Percentiles rank a stretch among this genome's conserved stretches.
Evolutionary conservation across 495 filamentous ascomycete genomes (phyloP).

Genomic region (Evernia prunastri): DNA sequence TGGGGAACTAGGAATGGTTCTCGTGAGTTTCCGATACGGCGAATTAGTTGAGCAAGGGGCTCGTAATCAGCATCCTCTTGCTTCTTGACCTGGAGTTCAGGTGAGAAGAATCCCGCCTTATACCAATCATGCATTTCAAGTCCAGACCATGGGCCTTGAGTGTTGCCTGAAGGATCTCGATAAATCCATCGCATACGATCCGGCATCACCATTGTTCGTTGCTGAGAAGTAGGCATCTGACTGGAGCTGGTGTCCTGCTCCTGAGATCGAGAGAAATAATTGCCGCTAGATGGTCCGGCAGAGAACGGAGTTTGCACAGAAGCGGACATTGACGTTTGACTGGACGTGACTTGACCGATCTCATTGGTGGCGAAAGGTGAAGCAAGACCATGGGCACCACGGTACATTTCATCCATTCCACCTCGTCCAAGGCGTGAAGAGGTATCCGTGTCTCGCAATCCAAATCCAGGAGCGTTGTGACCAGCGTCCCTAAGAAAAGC

Average conservation of each 20-base stretch:
- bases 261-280: slow-evolving; percentile 21
- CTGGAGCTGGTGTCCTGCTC: slow-evolving; percentile 36
- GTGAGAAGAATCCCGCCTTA: slow-evolving; percentile 94
- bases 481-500: slow-evolving; percentile 14
- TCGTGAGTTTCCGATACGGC: slow-evolving; percentile 92
- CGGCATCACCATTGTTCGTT: slow-evolving; percentile 96
- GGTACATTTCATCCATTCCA: slow-evolving; percentile 46
- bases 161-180: slow-evolving; percentile 82
- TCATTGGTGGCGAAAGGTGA: slow-evolving; percentile 23
- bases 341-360: neutral
- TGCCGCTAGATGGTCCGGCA: slow-evolving; percentile 18
- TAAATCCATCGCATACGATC: slow-evolving; percentile 99
- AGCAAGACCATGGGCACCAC: slow-evolving; percentile 14
- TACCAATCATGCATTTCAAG: slow-evolving; percentile 99
- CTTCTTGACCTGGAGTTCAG: slow-evolving; percentile 89
- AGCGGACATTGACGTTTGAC: slow-evolving; percentile 22
- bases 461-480: slow-evolving; percentile 49
- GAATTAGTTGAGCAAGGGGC: slow-evolving; percentile 88
- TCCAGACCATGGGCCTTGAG: slow-evolving; percentile 91
- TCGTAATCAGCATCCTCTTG: slow-evolving; percentile 90
- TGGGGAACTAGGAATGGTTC: slow-evolving; percentile 97
- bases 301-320: slow-evolving; percentile 22
- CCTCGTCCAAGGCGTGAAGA: slow-evolving; percentile 52
- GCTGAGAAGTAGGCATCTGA: slow-evolving; percentile 63
- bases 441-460: slow-evolving; percentile 52